Base-by-base conservation (phyloP, 2,329 filamentous ascomycete species). In the Exophiala dermatitidis region DNA sequence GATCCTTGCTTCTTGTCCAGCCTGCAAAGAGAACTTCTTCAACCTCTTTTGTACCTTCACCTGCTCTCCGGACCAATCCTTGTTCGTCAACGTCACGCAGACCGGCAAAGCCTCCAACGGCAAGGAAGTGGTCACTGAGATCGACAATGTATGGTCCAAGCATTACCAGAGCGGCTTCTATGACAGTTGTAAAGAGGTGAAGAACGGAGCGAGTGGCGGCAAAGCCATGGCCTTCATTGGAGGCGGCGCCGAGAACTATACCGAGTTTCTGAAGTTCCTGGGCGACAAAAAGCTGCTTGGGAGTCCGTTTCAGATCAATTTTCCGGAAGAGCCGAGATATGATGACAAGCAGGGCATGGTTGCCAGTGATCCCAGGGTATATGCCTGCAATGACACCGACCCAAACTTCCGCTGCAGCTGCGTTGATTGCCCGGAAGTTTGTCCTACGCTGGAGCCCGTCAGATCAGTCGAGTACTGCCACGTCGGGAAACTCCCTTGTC, bases 231-330 rank as follows among this genome's bases (percentile, higher is more conserved):
- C 91, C 63, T 84, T 98, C 63, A 97, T 98, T 57, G 94, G 93
- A 32, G 93, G 93, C 10, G 90, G 91, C 10, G 93, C 93, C 8
- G 91, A 90, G 70, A 88, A 96, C 67, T 94, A 91, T 68, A 82
- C 83, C 0, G 81, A 86, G 40, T 86, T 98, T 62, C 74, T 98
- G 61, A 91, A 90, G 65, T 98, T 97, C 64, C 72, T 98, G 33
- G 93, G 93, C 10, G 85, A 95, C 69, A 91, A 95, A 75, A 94
- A 94, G 69, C 77, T 84, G 1, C 65, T 82, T 32, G 94, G 94
- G 3, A 97, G 91, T 52, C 93, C 93, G 0, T 98, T 98, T 70
- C 93, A 98, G 74, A 96, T 98, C 73, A 94, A 98, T 74, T 98
- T 93, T 64, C 62, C 64, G 44, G 72, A 91, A 81, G 6, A 74